These are phyloP conservation scores for Flaveria trinervia DNA, from an alignment of 129 eudicot species.

Conservation along the genomic window DNA sequence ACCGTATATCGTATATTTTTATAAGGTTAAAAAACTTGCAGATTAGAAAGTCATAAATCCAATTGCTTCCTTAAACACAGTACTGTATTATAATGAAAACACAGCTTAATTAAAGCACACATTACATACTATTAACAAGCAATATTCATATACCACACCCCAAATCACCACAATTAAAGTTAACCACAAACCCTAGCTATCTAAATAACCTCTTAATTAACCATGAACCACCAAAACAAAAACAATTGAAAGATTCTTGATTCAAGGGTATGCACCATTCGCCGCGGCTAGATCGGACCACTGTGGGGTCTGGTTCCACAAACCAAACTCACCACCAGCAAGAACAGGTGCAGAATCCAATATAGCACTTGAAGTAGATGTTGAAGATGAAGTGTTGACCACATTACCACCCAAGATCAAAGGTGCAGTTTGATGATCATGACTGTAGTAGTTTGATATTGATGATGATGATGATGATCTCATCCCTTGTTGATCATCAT, in stretches of 20 bases:
- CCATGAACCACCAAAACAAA: constrained; percentile 30
- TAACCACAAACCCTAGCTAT: constrained; percentile 39
- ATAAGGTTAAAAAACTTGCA: background rate
- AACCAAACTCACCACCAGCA: constrained; percentile 51
- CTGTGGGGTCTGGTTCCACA: constrained; percentile 56
- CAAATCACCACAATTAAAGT: constrained; percentile 37
- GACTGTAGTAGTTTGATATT: constrained; percentile 35
- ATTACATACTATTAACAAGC: constrained; percentile 38
- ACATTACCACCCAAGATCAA: constrained; percentile 54
- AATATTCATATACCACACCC: constrained; percentile 76
- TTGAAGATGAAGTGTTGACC: constrained; percentile 36
- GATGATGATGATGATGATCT: constrained; percentile 50
- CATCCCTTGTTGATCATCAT: constrained; percentile 46
- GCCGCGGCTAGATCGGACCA: constrained; percentile 70
- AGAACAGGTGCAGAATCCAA: constrained; percentile 67
- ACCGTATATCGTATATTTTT: too few relatives aligned
- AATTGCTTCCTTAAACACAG: background rate
- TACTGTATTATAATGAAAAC: constrained; percentile 26
- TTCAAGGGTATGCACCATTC: constrained; percentile 65
- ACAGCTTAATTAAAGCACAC: constrained; percentile 45
- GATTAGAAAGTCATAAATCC: background rate
- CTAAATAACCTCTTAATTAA: constrained; percentile 23
- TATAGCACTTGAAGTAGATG: constrained; percentile 30
- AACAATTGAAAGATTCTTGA: constrained; percentile 20
- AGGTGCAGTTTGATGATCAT: constrained; percentile 36